Conservation (phyloP, 768 basidiomycete species). For the Ramaria rubella region DNA sequence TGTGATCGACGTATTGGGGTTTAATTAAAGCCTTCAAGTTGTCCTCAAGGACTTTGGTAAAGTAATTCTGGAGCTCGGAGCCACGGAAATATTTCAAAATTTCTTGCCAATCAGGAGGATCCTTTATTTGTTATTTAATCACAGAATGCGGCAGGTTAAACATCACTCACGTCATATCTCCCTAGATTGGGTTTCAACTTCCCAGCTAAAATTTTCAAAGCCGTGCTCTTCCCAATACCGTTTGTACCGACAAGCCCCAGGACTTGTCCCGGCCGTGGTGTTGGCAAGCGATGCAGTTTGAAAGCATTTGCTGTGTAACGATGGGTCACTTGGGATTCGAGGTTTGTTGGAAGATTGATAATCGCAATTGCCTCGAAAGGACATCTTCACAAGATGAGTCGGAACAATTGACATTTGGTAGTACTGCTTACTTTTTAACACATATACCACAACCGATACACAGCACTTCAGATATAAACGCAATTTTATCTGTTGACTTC, state of each 20-base stretch:
- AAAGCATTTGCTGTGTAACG: slow-evolving; percentile 98
- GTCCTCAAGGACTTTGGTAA: slow-evolving; percentile 98
- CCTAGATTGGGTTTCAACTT: slow-evolving; percentile 98
- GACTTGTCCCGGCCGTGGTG: slow-evolving; percentile 95
- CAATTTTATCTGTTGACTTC: slow-evolving; percentile 91
- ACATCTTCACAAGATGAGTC: slow-evolving; percentile 49
- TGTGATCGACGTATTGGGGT: slow-evolving; percentile 99
- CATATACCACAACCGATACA: slow-evolving; percentile 99
- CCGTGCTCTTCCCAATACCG: slow-evolving; percentile 99
- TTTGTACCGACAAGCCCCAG: slow-evolving; percentile 98
- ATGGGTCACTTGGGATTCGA: slow-evolving; percentile 94
- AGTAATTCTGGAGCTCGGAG: slow-evolving; percentile 98
- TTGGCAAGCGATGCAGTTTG: slow-evolving; percentile 97
- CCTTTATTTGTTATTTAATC: slow-evolving; percentile 36
- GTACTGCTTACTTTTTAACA: slow-evolving; percentile 82
- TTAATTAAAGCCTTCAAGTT: slow-evolving; percentile 98
- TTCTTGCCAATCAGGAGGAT: slow-evolving; percentile 98
- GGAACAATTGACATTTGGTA: neutral
- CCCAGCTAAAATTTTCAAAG: slow-evolving; percentile 92
- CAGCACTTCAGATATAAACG: slow-evolving; percentile 97
- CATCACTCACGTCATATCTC: slow-evolving; percentile 86
- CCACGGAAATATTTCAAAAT: slow-evolving; percentile 98
- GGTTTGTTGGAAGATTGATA: slow-evolving; percentile 97
- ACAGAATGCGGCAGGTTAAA: too few species aligned
- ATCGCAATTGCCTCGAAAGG: slow-evolving; percentile 99